Percentiles rank a stretch among this genome's conserved stretches.
These are phyloP conservation scores for Leptodermis oblonga DNA, from an alignment of 257 asterid species.

Conservation along the genomic window DNA sequence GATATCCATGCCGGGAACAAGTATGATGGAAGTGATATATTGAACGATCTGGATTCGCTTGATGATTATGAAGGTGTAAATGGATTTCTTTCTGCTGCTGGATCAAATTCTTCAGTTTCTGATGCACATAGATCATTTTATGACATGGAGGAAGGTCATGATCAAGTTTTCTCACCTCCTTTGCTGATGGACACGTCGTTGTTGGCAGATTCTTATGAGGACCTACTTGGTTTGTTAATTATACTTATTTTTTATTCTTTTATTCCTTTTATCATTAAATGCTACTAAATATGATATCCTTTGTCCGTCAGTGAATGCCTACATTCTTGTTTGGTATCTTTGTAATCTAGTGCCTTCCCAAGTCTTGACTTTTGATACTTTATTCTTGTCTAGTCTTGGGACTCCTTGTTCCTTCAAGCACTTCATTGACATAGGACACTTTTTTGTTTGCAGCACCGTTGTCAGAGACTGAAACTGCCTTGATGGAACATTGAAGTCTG, in stretches of 20 bases:
- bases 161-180: conserved; percentile 96
- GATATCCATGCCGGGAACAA: conserved; percentile 49
- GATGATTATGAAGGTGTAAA: conserved; percentile 67
- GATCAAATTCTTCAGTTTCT: conserved; percentile 70
- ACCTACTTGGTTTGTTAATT: conserved; percentile 78
- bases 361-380: not conserved
- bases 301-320: not conserved
- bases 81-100: conserved; percentile 71
- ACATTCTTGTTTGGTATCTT: not conserved
- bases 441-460: conserved; percentile 75
- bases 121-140: conserved; percentile 72
- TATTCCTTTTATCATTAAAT: not conserved
- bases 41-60: conserved; percentile 67
- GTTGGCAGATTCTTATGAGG: conserved; percentile 79
- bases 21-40: conserved; percentile 52
- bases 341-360: not conserved
- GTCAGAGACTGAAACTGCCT: conserved; percentile 92
- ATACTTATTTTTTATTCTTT: conserved; percentile 2
- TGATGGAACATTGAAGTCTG: conserved; percentile 67
- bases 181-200: conserved; percentile 75
- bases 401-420: not conserved
- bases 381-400: not conserved
- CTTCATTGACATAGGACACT: conserved; percentile 17
- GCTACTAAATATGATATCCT: not conserved
- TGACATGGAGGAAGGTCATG: conserved; percentile 68